These are phyloP conservation scores for Neurospora crassa DNA, from an alignment of 2,329 filamentous ascomycete species.

Conservation along the genomic window DNA sequence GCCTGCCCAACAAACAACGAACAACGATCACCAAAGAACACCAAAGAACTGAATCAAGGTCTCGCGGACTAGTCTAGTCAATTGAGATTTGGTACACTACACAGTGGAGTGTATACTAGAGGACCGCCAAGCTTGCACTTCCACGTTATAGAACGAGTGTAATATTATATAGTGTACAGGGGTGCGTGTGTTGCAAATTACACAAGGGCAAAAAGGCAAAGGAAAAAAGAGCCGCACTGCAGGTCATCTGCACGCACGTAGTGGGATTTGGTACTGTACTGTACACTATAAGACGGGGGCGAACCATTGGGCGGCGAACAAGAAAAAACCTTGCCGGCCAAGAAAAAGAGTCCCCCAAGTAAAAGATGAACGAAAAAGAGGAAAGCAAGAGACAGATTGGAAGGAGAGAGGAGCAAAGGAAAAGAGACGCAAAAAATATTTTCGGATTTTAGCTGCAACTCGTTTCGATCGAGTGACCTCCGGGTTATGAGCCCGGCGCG, in stretches of 20 bases:
- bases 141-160: too few relatives aligned
- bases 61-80: background rate
- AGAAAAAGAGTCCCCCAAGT: background rate
- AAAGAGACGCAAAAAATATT: constrained; percentile 2
- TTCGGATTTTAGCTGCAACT: constrained; percentile 13
- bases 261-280: background rate
- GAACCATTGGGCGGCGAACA: background rate
- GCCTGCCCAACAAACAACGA: background rate
- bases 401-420: background rate
- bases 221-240: background rate
- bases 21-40: background rate
- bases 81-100: background rate
- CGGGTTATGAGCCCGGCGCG: constrained; percentile 20
- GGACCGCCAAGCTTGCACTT: background rate
- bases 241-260: background rate
- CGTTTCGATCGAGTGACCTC: constrained; percentile 21
- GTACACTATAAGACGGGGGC: background rate
- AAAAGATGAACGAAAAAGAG: background rate
- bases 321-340: background rate
- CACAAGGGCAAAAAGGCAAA: background rate
- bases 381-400: background rate
- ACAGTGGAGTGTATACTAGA: background rate
- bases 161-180: too few relatives aligned
- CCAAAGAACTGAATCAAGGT: background rate
- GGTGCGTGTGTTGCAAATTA: too few relatives aligned